Evolutionary conservation across 2,329 filamentous ascomycete species (phyloP).

Genomic region (Fusarium drepaniforme): DNA sequence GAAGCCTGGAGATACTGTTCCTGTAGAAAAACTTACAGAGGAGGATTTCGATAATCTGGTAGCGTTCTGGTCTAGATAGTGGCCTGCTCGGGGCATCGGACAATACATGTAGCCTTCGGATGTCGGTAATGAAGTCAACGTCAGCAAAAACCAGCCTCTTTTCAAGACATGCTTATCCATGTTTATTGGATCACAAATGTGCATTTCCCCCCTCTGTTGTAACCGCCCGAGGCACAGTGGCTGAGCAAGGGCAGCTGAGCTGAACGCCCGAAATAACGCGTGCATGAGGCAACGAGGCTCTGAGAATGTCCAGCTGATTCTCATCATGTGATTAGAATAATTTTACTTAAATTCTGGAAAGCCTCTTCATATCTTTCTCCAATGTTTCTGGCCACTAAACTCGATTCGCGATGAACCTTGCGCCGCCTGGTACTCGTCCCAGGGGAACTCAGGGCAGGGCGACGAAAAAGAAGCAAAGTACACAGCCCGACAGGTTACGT

Average conservation of each 20-base stretch:
- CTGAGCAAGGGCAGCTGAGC: neutral
- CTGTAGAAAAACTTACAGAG: neutral
- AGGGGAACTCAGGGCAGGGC: neutral
- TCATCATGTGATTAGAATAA: neutral
- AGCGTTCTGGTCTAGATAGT: neutral
- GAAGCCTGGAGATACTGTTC: neutral
- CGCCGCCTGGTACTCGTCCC: neutral
- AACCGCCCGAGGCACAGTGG: neutral
- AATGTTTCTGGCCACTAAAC: neutral
- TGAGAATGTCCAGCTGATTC: neutral
- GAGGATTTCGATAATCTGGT: neutral
- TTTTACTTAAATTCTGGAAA: neutral
- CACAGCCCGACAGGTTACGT: neutral
- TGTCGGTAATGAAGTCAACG: neutral
- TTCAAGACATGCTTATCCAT: neutral
- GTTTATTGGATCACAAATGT: neutral
- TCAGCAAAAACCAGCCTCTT: neutral
- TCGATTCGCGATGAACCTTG: neutral
- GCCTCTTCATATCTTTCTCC: neutral
- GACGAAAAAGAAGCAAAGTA: neutral
- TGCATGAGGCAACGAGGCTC: neutral
- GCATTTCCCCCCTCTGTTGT: neutral
- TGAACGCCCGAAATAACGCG: neutral
- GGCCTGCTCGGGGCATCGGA: neutral
- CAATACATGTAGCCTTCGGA: neutral